These are phyloP conservation scores for Thalassiosira livingstoniorum DNA, from an alignment of 352 stramenopile species.

Conservation along the genomic window DNA sequence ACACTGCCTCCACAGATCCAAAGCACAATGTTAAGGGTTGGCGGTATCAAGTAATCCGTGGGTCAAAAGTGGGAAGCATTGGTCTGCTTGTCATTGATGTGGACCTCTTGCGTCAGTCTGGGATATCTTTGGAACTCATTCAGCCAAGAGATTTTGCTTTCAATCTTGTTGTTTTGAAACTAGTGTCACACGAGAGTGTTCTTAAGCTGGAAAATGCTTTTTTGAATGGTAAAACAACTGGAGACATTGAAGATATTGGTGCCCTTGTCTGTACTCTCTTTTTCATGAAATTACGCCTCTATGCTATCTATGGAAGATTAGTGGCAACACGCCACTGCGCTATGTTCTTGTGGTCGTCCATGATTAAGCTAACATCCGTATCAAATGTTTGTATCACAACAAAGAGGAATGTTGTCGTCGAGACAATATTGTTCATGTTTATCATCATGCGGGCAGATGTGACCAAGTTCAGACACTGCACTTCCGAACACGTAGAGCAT, in stretches of 20 bases:
- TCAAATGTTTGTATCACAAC: constrained; percentile 3
- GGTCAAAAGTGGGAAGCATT: not conserved
- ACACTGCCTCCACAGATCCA: constrained; percentile 12
- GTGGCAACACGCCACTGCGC: not conserved
- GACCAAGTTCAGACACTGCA: not conserved
- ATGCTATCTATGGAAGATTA: not conserved
- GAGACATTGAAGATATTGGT: not conserved
- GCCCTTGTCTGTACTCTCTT: not conserved
- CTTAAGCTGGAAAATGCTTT: not conserved
- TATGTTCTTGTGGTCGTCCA: constrained; percentile 17
- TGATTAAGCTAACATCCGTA: too few relatives aligned
- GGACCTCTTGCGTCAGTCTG: not conserved
- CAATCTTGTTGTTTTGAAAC: not conserved
- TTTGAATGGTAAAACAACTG: not conserved
- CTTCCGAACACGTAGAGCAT: not conserved
- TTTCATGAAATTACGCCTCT: not conserved
- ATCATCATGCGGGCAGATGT: not conserved
- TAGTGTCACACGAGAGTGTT: not conserved
- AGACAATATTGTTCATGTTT: not conserved
- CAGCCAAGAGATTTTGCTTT: not conserved
- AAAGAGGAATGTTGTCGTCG: constrained; percentile 18
- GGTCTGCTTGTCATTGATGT: constrained; percentile 6
- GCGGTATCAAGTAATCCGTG: constrained; percentile 25
- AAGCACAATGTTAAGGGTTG: constrained; percentile 33
- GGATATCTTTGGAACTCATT: not conserved